phyloP scores from a whole-genome alignment of 2,329 filamentous ascomycete genomes.

The Madurella mycetomatis region DNA sequence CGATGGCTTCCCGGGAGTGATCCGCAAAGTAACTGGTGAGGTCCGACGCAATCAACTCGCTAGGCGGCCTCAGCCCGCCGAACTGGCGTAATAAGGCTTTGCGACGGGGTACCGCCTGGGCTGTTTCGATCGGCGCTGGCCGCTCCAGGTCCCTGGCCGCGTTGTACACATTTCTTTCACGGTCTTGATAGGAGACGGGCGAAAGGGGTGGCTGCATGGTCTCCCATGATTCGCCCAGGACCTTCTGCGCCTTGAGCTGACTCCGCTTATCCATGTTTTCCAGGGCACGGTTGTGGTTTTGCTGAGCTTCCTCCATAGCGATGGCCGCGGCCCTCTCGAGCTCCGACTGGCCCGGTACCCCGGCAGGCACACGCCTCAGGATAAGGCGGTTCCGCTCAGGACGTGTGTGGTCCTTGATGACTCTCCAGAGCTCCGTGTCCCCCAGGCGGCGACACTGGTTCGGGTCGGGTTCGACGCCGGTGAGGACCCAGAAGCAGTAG shows the following conservation, averaged over 20 bases:
- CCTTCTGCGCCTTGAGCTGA: conserved; percentile 81
- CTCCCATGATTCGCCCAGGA: conserved; percentile 83
- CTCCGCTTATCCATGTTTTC: conserved; percentile 68
- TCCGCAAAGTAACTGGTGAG: conserved; percentile 96
- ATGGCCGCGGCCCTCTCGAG: conserved; percentile 83
- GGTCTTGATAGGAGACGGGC: conserved; percentile 67
- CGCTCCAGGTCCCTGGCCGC: conserved; percentile 55
- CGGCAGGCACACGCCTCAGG: conserved; percentile 84
- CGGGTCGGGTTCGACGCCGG: conserved; percentile 78
- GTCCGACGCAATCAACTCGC: conserved; percentile 95
- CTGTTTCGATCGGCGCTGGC: conserved; percentile 46
- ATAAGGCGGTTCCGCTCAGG: conserved; percentile 89
- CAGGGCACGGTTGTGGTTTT: conserved; percentile 62
- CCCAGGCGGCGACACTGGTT: conserved; percentile 75
- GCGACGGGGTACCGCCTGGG: conserved; percentile 39
- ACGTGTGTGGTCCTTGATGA: conserved; percentile 80
- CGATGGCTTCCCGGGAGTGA: conserved; percentile 89
- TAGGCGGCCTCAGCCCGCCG: conserved; percentile 87
- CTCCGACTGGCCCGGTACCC: conserved; percentile 83
- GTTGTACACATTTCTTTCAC: conserved; percentile 62
- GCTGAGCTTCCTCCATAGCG: conserved; percentile 78
- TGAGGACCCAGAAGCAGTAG: conserved; percentile 94
- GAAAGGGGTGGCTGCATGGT: conserved; percentile 81
- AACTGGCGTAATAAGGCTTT: conserved; percentile 69
- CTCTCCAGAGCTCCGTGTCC: conserved; percentile 83